Evolutionary conservation across 306 rosid genomes (phyloP), one percentile per base, ranked within the genome.

Genomic region (Inga laurina): DNA sequence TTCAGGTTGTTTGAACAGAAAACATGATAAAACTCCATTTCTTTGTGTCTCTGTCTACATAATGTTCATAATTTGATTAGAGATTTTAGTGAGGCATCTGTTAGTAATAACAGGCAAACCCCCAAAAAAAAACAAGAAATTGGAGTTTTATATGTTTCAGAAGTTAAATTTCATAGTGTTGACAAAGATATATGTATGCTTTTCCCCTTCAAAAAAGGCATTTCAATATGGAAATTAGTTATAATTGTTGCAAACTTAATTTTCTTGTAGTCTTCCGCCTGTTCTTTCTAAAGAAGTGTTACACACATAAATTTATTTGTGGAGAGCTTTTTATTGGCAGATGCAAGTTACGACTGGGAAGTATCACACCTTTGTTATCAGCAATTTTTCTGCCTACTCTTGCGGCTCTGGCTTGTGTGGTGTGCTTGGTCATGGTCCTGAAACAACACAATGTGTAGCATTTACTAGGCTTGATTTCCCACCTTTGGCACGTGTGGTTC

Each of bases 391-490:
- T 30, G 93, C 93, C 49, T 95, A 95, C 82, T 91, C 99, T 15
- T 93, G 98, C 72, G 99, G 97, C 83, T 92, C 93, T 81, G 87
- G 93, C 72, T 91, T 93, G 86, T 93, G 93, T 80, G 98, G 99
- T 61, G 94, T 92, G 81, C 98, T 95, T 76, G 99, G 99, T 80
- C 98, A 95, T 81, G 99, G 98, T 27, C 80, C 91, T 43, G 93
- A 91, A 86, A 88, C 94, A 67, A 95, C 94, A 57, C 98, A 87
- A 85, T 90, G 93, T 87, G 93, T 90, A 59, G 80, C 96, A 32
- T 88, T 95, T 79, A 92, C 94, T 30, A 89, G 87, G 81, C 88
- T 95, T 48, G 83, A 75, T 57, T 89, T 93, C 82, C 97, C 97
- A 54, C 84, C 89, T 80, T 82, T 85, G 85, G 90, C 89, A 4